A percentile compares a stretch with the other conserved stretches of the same genome.
Evolutionary conservation across 441 rosid genomes (phyloP).

Genomic region (Gossypium aridum): DNA sequence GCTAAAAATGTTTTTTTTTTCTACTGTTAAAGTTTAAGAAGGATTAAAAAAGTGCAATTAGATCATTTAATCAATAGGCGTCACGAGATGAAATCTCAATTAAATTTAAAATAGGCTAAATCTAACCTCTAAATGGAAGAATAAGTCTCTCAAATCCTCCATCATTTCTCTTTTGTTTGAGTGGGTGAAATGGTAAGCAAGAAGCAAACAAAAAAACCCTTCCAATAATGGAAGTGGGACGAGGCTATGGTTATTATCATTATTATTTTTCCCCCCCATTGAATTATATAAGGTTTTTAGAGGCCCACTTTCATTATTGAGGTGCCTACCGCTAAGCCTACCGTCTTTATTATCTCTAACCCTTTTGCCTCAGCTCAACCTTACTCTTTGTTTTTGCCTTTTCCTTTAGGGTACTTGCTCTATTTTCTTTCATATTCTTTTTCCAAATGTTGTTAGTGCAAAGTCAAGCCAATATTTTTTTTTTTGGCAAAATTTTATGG

Average conservation of each 20-base stretch:
- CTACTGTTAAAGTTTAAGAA: no score
- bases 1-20: no score
- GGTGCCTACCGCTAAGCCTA: not conserved
- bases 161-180: constrained; percentile 6
- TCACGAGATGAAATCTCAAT: no score
- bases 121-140: no score
- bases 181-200: constrained; percentile 9
- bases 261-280: not conserved
- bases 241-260: constrained; percentile 24
- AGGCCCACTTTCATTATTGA: constrained; percentile 1
- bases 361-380: not conserved
- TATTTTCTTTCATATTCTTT: not conserved
- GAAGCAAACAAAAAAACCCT: constrained; percentile 21
- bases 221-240: constrained; percentile 56
- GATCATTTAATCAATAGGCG: no score
- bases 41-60: no score
- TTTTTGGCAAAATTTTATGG: not conserved
- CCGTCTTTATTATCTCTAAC: not conserved
- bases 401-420: not conserved
- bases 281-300: not conserved
- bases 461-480: not conserved
- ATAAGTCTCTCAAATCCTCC: constrained; percentile 2
- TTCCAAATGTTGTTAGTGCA: not conserved
- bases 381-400: not conserved
- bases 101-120: no score